Percentiles rank a stretch among this genome's conserved stretches.
phyloP scores from a whole-genome alignment of 441 rosid genomes.

The Mallotus repandus region DNA sequence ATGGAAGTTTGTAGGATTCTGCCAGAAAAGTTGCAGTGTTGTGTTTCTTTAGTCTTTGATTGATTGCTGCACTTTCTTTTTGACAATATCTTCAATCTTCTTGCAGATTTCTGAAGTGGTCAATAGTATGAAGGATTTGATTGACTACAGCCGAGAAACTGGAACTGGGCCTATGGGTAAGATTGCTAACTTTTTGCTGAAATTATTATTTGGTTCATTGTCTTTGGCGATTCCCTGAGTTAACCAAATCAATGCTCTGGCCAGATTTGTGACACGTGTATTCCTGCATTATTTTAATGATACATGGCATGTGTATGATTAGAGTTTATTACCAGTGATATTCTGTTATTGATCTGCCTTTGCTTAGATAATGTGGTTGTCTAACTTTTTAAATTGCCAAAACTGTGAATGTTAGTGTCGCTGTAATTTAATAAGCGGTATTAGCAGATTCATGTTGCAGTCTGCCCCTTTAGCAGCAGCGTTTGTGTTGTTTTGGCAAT shows the following conservation, averaged over 20 bases:
- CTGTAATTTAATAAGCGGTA: background rate
- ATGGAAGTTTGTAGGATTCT: background rate
- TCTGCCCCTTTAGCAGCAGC: background rate
- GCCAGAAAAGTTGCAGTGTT: background rate
- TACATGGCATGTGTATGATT: background rate
- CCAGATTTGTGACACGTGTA: background rate
- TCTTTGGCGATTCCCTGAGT: background rate
- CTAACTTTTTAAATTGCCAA: background rate
- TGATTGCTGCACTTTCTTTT: background rate
- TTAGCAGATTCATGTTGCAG: background rate
- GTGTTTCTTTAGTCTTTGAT: background rate
- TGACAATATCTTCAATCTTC: background rate
- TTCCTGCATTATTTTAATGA: background rate
- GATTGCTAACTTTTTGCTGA: conserved; percentile 22
- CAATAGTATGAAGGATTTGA: conserved; percentile 98
- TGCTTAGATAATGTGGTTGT: background rate
- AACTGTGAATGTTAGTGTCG: background rate
- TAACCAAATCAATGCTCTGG: background rate
- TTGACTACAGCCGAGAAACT: conserved; percentile 91
- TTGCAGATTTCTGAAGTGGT: conserved; percentile 99
- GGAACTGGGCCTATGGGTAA: conserved; percentile 95
- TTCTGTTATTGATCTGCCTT: background rate
- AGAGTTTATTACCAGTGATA: background rate
- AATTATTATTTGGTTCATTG: background rate
- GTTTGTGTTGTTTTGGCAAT: background rate